Evolutionary conservation across 345 rosid species (phyloP).

Genomic region (Salix udensis): DNA sequence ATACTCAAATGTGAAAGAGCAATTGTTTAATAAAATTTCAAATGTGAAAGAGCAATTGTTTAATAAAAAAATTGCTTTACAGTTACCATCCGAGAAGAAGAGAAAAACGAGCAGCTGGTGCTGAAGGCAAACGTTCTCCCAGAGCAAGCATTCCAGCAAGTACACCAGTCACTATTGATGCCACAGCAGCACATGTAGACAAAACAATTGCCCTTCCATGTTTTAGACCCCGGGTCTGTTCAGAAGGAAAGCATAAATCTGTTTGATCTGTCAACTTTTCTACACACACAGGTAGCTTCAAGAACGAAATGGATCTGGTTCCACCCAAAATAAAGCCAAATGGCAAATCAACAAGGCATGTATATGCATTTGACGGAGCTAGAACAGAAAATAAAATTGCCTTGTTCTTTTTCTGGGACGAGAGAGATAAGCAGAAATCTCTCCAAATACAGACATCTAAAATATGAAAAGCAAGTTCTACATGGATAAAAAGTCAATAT

Average conservation of each 20-base stretch:
- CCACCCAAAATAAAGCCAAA: constrained; percentile 1
- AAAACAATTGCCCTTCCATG: constrained; percentile 94
- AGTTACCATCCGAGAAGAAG: constrained; percentile 85
- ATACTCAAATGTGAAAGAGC: too few species aligned
- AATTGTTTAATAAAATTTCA: not conserved
- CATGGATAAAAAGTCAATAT: constrained; percentile 1
- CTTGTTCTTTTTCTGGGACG: not conserved
- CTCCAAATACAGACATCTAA: not conserved
- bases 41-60: not conserved
- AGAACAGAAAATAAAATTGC: not conserved
- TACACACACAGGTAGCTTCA: not conserved
- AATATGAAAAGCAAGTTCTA: not conserved
- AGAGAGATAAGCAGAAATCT: not conserved
- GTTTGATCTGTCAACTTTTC: constrained; percentile 1
- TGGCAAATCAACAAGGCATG: not conserved
- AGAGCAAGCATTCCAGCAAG: constrained; percentile 93
- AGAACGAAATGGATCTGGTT: not conserved
- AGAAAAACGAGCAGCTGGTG: constrained; percentile 64
- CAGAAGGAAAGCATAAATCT: constrained; percentile 2
- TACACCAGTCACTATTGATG: constrained; percentile 92
- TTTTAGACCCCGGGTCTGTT: constrained; percentile 86
- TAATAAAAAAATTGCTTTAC: not conserved
- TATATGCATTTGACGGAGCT: not conserved
- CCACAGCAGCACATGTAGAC: constrained; percentile 94
- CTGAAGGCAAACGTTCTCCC: constrained; percentile 83